These are phyloP conservation scores for Pontederia paniculata DNA, from an alignment of 176 grass and related monocot species.

Conservation along the genomic window DNA sequence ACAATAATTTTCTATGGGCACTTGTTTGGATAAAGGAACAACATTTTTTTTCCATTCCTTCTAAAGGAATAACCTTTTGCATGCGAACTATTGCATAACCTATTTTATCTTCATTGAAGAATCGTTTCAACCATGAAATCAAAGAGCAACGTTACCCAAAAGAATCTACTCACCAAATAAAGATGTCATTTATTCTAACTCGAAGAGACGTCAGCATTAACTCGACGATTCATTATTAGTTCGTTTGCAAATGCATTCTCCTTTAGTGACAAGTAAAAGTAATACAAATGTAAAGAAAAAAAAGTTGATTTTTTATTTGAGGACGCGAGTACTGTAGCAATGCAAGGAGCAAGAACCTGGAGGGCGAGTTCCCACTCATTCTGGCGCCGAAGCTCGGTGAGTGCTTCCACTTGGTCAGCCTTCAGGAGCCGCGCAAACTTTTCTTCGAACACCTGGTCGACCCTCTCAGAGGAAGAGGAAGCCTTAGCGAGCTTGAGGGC, in stretches of 20 bases:
- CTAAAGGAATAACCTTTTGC: no score
- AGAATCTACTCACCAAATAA: no score
- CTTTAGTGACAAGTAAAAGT: not conserved
- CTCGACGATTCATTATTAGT: no score
- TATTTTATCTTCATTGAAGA: no score
- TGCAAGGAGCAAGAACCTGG: constrained; percentile 1
- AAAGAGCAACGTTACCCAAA: no score
- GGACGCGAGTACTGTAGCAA: not conserved
- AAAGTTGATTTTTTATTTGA: not conserved
- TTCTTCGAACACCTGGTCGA: not conserved
- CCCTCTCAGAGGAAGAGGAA: not conserved
- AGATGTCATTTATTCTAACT: no score
- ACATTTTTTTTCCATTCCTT: no score
- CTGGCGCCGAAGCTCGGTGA: constrained; percentile 18
- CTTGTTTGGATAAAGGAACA: no score
- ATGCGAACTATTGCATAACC: no score
- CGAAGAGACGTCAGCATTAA: no score
- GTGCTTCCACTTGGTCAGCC: constrained; percentile 9
- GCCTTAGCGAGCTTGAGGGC: constrained; percentile 21
- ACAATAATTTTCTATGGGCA: no score
- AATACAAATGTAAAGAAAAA: not conserved
- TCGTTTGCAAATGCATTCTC: not conserved
- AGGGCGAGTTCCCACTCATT: constrained; percentile 22
- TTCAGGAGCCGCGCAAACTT: constrained; percentile 15
- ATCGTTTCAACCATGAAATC: no score